Base-by-base conservation (phyloP, 257 asterid species). In the Solanum stenotomum region DNA sequence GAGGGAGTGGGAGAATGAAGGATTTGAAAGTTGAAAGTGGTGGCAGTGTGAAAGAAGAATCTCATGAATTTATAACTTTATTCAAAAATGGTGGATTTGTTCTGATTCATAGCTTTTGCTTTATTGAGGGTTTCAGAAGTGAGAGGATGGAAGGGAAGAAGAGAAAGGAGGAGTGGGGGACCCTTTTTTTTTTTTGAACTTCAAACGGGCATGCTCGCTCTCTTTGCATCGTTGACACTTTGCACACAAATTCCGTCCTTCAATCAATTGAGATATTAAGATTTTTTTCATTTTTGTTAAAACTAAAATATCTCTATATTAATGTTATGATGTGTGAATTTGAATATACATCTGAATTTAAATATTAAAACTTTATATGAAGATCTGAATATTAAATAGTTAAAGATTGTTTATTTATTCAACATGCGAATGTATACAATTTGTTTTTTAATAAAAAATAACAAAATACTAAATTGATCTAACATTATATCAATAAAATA, bases 31-130 rank as follows among this genome's bases (percentile, higher is more conserved):
- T 82, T 49, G 70, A 82, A 82, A 82, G 42, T 16, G 85, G 40
- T 46, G 4, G 38, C 29, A 81, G 88, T 14, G 78, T 42, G 93
- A 83, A 86, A 87, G 6, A 88, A 86, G 91, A 94, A 91, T 91
- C 90, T 49, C 27, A 82, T 4, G 70, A 20, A 49, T 5, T n/a
- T 33, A 63, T 6, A 82, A 82, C 86, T 82, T 82, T 49, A 49
- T 82, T 81, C 11, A 81, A 44, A 44, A 79, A 44, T 79, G 85
- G 67, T 5, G 67, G 37, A 15, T 68, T 90, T 87, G 91, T 70
- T 83, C 85, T 81, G 67, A 84, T 87, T 35, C 89, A 87, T 33
- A 34, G 40, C 88, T 87, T 91, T 93, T 86, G 83, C 93, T 93
- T 93, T 91, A 84, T 84, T 59, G 44, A 85, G 90, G 87, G 89